Conservation (phyloP, 129 eudicot species). For the Lonicera japonica region DNA sequence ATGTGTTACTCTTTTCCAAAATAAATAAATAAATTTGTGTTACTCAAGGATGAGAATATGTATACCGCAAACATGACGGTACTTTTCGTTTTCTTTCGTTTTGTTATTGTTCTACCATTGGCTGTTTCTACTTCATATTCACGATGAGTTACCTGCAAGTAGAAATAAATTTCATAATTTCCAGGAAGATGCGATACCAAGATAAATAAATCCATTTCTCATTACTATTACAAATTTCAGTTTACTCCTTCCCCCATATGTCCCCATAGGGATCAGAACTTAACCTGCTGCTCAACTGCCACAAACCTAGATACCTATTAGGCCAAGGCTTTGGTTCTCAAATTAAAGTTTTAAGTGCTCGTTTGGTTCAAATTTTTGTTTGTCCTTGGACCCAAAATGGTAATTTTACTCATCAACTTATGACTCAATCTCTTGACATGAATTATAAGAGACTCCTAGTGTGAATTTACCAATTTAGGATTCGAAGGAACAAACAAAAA, state of each 20-base stretch:
- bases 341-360: no score
- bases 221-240: not conserved
- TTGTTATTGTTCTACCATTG: slow-evolving; percentile 74
- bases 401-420: no score
- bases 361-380: no score
- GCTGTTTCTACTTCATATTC: slow-evolving; percentile 93
- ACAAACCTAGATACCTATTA: not conserved
- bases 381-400: no score
- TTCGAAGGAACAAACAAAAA: no score
- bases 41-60: slow-evolving; percentile 6
- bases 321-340: not conserved
- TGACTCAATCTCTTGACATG: no score
- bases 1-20: not conserved
- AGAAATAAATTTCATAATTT: not conserved
- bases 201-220: not conserved
- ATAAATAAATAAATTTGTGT: no score
- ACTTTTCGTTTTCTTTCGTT: slow-evolving; percentile 79
- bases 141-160: slow-evolving; percentile 68
- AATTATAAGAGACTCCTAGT: no score
- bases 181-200: not conserved
- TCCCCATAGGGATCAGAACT: not conserved
- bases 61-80: slow-evolving; percentile 96
- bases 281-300: not conserved
- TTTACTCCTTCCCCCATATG: not conserved
- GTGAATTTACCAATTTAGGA: no score